Percentiles rank a stretch among this genome's conserved stretches.
phyloP scores from a whole-genome alignment of 2,329 filamentous ascomycete genomes.

The Shiraia sp. region DNA sequence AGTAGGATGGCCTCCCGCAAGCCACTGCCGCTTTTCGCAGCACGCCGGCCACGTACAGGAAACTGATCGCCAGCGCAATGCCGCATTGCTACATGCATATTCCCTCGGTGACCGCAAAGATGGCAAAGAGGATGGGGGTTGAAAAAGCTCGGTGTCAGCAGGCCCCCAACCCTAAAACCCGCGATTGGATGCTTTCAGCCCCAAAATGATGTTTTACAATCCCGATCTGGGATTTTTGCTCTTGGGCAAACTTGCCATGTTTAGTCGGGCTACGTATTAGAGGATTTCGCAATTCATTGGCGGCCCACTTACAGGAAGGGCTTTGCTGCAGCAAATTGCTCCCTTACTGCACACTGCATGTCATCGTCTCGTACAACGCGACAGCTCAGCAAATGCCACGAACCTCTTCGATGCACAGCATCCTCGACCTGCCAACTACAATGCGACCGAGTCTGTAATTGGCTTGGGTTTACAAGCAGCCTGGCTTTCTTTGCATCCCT shows the following conservation, averaged over 20 bases:
- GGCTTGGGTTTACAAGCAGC: constrained; percentile 22
- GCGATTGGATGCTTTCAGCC: too few relatives aligned
- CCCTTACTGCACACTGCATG: constrained; percentile 16
- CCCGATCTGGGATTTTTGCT: too few relatives aligned
- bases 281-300: neutral
- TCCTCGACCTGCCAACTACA: constrained; percentile 29
- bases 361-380: constrained; percentile 16
- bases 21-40: constrained; percentile 24
- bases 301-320: constrained; percentile 3
- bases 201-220: too few relatives aligned
- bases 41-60: too few relatives aligned
- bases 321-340: constrained; percentile 10
- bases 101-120: neutral
- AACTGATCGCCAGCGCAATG: neutral
- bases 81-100: constrained; percentile 3
- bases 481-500: too few relatives aligned
- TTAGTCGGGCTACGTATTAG: too few relatives aligned
- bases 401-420: constrained; percentile 31
- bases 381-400: constrained; percentile 28
- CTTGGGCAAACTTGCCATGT: too few relatives aligned
- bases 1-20: constrained; percentile 10
- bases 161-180: too few relatives aligned
- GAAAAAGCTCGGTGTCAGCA: too few relatives aligned
- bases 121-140: too few relatives aligned
- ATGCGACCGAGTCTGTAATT: constrained; percentile 29